Evolutionary conservation across 2,329 filamentous ascomycete species (phyloP), one percentile per base, ranked within the genome.

Genomic region (Xylariaceae sp.): DNA sequence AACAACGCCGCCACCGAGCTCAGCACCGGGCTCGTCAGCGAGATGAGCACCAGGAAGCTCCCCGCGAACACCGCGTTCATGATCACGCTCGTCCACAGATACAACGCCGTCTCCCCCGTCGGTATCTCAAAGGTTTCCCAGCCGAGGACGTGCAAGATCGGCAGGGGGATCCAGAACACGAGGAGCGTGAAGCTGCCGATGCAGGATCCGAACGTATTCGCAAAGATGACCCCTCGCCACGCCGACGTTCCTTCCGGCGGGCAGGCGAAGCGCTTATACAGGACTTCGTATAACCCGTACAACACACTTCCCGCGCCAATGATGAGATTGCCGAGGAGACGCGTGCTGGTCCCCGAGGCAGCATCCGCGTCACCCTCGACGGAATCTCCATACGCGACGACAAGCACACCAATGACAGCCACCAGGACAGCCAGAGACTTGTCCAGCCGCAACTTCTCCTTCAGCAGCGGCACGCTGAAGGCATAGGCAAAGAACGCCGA

Each of bases 401-500:
- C 80, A 37, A 99, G 78, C 19, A 99, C 94, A 47, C 94, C 94
- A 0, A 84, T 73, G 57, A 97, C 95, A 52, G 94, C 94, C 40
- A 99, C 81, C 8, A 83, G 78, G 1, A 99, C 94, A 3, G 92
- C 89, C 49, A 95, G 70, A 31, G 91, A 85, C 75, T 99, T 99
- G 73, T 89, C 89, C 39, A 86, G 73, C 27, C 89, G 85, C 9
- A 96, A 74, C 62, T 87, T 89, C 71, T 99, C 94, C 54, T 88
- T 85, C 2, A 99, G 78, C 19, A 99, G 73, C 1, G 91, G 91
- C 44, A 99, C 91, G 45, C 89, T 95, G 69, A 99, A 99, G 9
- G 89, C 92, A 69, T 99, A 99, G 47, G 94, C 94, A 71, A 99
- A 99, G 73, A 99, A 99, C 55, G 94, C 92, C 51, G 89, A 95